Conservation (phyloP, 805 yeast genomes). For the Torulaspora indica region DNA sequence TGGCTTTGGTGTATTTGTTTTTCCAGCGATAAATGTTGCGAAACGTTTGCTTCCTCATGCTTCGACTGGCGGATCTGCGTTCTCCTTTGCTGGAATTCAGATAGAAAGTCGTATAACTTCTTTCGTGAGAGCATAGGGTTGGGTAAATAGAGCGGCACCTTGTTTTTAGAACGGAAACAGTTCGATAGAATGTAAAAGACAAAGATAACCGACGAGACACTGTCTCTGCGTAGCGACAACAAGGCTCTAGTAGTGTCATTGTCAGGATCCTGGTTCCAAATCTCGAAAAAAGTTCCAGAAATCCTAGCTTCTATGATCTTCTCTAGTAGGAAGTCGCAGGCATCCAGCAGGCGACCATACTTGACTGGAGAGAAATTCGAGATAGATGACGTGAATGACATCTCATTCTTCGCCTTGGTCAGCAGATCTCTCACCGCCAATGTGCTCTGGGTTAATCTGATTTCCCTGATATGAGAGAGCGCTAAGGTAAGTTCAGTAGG, state of each 20-base stretch:
- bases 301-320: constrained; percentile 47
- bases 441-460: constrained; percentile 44
- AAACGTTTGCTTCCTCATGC: not conserved
- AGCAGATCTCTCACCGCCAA: constrained; percentile 40
- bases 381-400: constrained; percentile 36
- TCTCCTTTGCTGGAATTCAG: constrained; percentile 29
- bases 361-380: constrained; percentile 35
- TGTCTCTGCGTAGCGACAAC: constrained; percentile 44
- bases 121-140: constrained; percentile 42
- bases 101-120: constrained; percentile 40
- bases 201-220: constrained; percentile 44
- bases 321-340: constrained; percentile 41
- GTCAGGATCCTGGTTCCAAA: constrained; percentile 42
- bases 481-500: constrained; percentile 44
- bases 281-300: constrained; percentile 44
- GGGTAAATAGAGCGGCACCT: constrained; percentile 44
- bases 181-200: constrained; percentile 42
- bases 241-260: constrained; percentile 39
- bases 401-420: constrained; percentile 37
- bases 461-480: constrained; percentile 45
- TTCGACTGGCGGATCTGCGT: not conserved
- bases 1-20: constrained; percentile 12
- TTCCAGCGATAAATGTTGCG: constrained; percentile 7
- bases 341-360: constrained; percentile 36
- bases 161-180: constrained; percentile 38